A percentile compares a stretch with the other conserved stretches of the same genome.
Conservation (phyloP, 1,284 basidiomycete genomes). For the Heterobasidion irregulare region DNA sequence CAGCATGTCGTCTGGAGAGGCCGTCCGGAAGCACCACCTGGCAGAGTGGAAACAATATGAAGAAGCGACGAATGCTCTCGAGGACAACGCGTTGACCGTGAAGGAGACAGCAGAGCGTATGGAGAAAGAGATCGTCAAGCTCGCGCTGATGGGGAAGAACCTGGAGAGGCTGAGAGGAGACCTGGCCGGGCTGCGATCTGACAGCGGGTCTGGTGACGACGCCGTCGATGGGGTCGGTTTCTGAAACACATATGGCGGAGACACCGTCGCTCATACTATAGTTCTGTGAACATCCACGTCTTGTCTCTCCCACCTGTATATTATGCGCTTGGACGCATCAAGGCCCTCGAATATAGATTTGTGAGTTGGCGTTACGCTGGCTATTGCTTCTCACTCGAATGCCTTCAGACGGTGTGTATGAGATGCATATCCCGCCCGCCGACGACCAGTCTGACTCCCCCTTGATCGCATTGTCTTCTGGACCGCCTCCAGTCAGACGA, state of each 20-base stretch:
- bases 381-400: too few relatives aligned
- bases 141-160: conserved; percentile 3
- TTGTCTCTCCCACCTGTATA: too few relatives aligned
- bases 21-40: neutral
- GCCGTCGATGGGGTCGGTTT: neutral
- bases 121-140: conserved; percentile 1
- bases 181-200: neutral
- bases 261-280: too few relatives aligned
- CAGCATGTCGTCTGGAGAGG: conserved; percentile 1
- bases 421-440: too few relatives aligned
- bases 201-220: neutral
- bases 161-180: neutral
- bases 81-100: neutral
- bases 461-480: too few relatives aligned
- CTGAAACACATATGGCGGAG: neutral
- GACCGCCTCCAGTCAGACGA: too few relatives aligned
- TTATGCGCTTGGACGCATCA: too few relatives aligned
- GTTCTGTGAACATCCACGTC: too few relatives aligned
- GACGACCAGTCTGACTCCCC: too few relatives aligned
- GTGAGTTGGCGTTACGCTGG: too few relatives aligned
- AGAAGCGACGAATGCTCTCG: neutral
- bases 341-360: too few relatives aligned
- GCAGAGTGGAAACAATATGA: conserved; percentile 1
- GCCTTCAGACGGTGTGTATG: too few relatives aligned
- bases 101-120: neutral